Conservation (phyloP, 352 stramenopile genomes). For the Globisporangium paddicum region DNA sequence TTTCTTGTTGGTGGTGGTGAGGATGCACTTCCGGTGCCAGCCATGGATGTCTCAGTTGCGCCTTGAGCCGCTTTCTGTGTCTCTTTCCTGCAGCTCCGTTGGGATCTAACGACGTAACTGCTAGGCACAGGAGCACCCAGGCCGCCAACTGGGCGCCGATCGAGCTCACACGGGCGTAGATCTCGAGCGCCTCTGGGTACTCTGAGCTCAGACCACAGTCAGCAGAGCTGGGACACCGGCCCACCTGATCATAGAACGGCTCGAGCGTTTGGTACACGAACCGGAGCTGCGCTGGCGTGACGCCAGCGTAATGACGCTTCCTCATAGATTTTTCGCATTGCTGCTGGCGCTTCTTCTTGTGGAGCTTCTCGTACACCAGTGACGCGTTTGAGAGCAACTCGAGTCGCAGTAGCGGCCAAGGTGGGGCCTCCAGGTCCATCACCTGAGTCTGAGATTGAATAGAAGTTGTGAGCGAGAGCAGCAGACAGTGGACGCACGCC, state of each 20-base stretch:
- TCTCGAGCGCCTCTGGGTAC: conserved; percentile 1
- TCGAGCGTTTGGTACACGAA: conserved; percentile 33
- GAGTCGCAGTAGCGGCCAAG: conserved; percentile 52
- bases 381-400: conserved; percentile 32
- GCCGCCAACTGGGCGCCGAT: conserved; percentile 44
- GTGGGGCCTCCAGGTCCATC: conserved; percentile 18
- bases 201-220: background rate
- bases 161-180: conserved; percentile 30
- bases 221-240: no score
- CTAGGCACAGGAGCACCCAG: conserved; percentile 35
- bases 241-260: conserved; percentile 7
- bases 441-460: conserved; percentile 4
- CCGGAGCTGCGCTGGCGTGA: conserved; percentile 28
- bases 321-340: background rate
- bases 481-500: conserved; percentile 28
- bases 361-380: conserved; percentile 31
- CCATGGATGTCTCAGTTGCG: no score
- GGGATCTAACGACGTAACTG: background rate
- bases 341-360: conserved; percentile 23
- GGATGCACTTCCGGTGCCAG: background rate
- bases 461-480: conserved; percentile 49
- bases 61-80: no score
- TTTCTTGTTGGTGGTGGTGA: background rate
- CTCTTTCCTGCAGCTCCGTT: no score
- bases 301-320: background rate